phyloP scores from a whole-genome alignment of 768 basidiomycete genomes.

The Hirschioporus abietinus region DNA sequence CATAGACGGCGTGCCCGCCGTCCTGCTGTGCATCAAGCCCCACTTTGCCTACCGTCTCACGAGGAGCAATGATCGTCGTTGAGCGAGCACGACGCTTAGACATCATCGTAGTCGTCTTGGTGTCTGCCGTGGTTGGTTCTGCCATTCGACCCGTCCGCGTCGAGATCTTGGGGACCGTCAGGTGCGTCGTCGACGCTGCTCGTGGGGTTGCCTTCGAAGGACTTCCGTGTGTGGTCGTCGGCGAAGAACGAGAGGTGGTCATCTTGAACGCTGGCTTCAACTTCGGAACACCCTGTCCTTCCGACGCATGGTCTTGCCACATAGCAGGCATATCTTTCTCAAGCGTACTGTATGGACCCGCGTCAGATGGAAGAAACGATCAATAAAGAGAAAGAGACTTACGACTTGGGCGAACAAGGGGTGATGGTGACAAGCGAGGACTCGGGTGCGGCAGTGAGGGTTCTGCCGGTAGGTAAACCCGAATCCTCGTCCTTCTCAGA shows the following conservation, averaged over 20 bases:
- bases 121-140: neutral
- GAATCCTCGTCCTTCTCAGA: slow-evolving; percentile 3
- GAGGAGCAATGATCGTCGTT: neutral
- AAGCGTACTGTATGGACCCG: neutral
- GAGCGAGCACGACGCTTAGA: neutral
- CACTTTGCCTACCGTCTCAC: neutral
- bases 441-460: slow-evolving; percentile 11
- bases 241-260: neutral
- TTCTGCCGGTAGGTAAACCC: too few relatives aligned
- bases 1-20: too few relatives aligned
- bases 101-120: neutral
- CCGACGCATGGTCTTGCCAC: too few relatives aligned
- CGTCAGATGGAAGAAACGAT: neutral
- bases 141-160: neutral
- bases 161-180: neutral
- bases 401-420: neutral
- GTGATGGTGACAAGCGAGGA: neutral
- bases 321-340: neutral
- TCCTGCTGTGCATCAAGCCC: neutral
- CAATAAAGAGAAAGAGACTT: neutral
- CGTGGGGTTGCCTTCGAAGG: neutral
- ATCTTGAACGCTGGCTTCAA: too few relatives aligned
- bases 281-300: too few relatives aligned
- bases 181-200: neutral
- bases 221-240: neutral